Base-by-base conservation (phyloP, 192 early-diverging fungal genomes). In the Coemansia sp. region DNA sequence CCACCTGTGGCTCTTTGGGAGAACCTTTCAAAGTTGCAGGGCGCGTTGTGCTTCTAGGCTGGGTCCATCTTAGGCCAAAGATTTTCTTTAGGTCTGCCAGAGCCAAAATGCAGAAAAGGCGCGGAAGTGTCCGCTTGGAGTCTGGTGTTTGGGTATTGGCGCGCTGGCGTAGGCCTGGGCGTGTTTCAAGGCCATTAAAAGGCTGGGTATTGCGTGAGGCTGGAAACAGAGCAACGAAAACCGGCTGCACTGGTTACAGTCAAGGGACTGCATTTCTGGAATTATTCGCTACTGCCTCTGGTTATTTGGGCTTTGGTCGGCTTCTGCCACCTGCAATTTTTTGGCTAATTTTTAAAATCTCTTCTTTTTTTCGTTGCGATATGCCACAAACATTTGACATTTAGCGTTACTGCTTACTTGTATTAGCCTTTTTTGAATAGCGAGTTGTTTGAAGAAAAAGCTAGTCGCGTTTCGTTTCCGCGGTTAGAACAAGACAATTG, bases 201-300 rank as follows among this genome's bases (percentile, higher is more conserved):
- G 64, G 62, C 59, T 36, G 59, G 70, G 66, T 29, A 77, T 22
- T 55, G 75, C 66, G 70, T 65, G 61, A 77, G 70, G 70, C 75
- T 72, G 75, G 66, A 59, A 71, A 71, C 75, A 72, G 75, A 68
- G 70, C 75, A 77, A 61, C 70, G 66, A 77, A 77, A 67, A 77
- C 70, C 55, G 61, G 46, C 65, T 62, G 71, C 71, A 63, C 65
- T 62, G 38, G 42, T 63, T 59, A 29, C 62, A 63, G 71, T 74
- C 71, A 67, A 61, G 63, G 70, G 61, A 71, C 70, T 65, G 70
- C 70, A 71, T 59, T 62, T 57, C 61, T 33, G 29, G 5, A 29
- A 29, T 29, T 29, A 34, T 40, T 49, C 49, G 49, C 49, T 58
- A 61, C 66, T 67, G 66, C 66, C 57, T 61, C 68, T 64, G 61